phyloP scores from a whole-genome alignment of 2,329 filamentous ascomycete genomes.

The Aspergillus uvarum region DNA sequence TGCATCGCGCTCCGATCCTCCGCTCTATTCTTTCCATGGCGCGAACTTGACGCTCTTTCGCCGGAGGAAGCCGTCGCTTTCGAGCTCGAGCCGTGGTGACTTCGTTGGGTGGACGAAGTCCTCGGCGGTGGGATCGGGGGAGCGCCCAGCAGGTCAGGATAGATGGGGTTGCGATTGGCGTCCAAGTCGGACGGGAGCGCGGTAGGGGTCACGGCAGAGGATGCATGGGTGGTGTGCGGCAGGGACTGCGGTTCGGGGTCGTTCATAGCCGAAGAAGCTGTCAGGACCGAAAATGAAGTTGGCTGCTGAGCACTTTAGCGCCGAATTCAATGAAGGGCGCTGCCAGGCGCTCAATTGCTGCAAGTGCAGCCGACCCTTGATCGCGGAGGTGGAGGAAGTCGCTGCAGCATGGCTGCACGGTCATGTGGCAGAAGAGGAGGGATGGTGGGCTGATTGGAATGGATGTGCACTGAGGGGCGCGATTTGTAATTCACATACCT shows the following conservation, averaged over 20 bases:
- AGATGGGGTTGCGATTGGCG: constrained; percentile 34
- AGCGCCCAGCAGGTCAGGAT: constrained; percentile 54
- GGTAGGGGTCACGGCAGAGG: constrained; percentile 40
- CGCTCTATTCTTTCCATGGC: constrained; percentile 39
- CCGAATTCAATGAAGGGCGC: constrained; percentile 11
- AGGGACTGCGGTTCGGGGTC: constrained; percentile 47
- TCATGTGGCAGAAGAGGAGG: constrained; percentile 48
- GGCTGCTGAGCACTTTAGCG: constrained; percentile 31
- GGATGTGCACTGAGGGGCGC: constrained; percentile 54
- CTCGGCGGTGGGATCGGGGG: constrained; percentile 75
- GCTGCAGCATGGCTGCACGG: constrained; percentile 56
- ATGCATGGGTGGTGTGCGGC: constrained; percentile 43
- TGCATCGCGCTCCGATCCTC: constrained; percentile 44
- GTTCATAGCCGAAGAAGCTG: constrained; percentile 44
- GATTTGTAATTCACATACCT: constrained; percentile 59
- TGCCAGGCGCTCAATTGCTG: constrained; percentile 18
- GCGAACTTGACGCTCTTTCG: constrained; percentile 42
- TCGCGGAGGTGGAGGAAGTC: constrained; percentile 25
- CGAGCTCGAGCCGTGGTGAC: constrained; percentile 40
- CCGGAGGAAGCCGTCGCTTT: constrained; percentile 27
- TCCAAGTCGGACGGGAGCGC: constrained; percentile 29
- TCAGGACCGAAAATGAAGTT: constrained; percentile 32
- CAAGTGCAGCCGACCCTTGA: constrained; percentile 1
- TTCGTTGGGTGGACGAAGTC: constrained; percentile 72
- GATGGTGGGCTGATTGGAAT: constrained; percentile 36